phyloP scores from a whole-genome alignment of 1,284 basidiomycete genomes.

The Gymnopus androsaceus region DNA sequence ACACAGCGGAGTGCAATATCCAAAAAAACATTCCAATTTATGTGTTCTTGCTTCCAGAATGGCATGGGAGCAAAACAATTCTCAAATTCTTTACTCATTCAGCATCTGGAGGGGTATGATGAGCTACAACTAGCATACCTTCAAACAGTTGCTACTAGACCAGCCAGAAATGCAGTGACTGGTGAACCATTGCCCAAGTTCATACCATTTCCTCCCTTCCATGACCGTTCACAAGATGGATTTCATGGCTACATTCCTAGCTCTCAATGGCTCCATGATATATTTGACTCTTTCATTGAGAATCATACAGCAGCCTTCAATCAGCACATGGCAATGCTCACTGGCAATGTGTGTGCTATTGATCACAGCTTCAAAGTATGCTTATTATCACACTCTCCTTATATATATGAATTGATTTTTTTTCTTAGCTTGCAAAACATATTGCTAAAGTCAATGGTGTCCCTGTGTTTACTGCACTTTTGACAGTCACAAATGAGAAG shows the following conservation, averaged over 20 bases:
- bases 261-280: slow-evolving; percentile 4
- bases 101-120: slow-evolving; percentile 17
- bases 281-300: slow-evolving; percentile 15
- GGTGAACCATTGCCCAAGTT: background rate
- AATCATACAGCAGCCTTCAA: slow-evolving; percentile 17
- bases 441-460: slow-evolving; percentile 21
- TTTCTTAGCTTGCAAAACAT: slow-evolving; percentile 24
- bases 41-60: slow-evolving; percentile 19
- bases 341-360: slow-evolving; percentile 21
- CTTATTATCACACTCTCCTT: background rate
- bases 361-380: slow-evolving; percentile 29
- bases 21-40: slow-evolving; percentile 8
- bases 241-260: slow-evolving; percentile 4
- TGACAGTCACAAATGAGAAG: slow-evolving; percentile 11
- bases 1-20: slow-evolving; percentile 18
- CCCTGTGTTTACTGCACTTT: slow-evolving; percentile 13
- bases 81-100: slow-evolving; percentile 15
- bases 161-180: background rate
- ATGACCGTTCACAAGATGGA: background rate
- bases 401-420: background rate
- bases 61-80: slow-evolving; percentile 18
- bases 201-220: background rate
- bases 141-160: too few species aligned
- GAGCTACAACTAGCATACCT: slow-evolving; percentile 18
- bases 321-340: slow-evolving; percentile 25